Base-by-base conservation (phyloP, 139 green algal genomes). In the Tetradesmus obliquus region DNA sequence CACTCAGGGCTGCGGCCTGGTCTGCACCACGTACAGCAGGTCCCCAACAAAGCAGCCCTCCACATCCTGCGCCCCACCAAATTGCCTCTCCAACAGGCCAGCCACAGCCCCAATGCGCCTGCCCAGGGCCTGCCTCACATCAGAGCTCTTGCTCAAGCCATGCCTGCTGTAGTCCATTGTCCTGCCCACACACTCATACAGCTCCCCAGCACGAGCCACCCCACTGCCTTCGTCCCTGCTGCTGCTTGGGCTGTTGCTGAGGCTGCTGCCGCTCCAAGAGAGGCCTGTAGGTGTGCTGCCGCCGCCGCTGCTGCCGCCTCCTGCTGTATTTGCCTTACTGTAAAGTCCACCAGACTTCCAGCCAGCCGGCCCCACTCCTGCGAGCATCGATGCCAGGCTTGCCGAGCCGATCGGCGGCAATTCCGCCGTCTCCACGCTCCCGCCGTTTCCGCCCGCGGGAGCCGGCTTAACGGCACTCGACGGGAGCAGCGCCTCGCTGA, bases 21-120 rank as follows among this genome's bases (percentile, higher is more conserved):
- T 96, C 95, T 99, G 98, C 90, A 99, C 97, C 15, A 99, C 93
- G 79, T 96, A 99, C 19, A 99, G 62, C 10, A 92, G 5, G 32
- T 96, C 95, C 17, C 95, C 91, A 69, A 98, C 93, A 15, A 99
- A 74, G 62, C 95, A 97, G 1, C 98, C 98, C 94, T 99, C 98
- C 82, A 99, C 96, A 84, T 99, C 98, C 93, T 99, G 98, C 20
- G 90, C 58, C 2, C 92, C 94, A 0, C 94, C 95, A 89, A 98
- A 96, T 10, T 95, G 91, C 15, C 88, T 74, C 92, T 99, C 97
- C 82, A 99, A 90, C 22, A 93, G 3, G 17, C 54, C 84, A 5
- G 96, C 97, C 57, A 98, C 94, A 22, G 91, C 91, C 51, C 72
- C 82, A 62, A 99, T 92, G 24, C 88, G 87, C 84, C 81, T 32